These are phyloP conservation scores for Hygrocybe punicea DNA, from an alignment of 768 basidiomycete genomes.

Conservation along the genomic window DNA sequence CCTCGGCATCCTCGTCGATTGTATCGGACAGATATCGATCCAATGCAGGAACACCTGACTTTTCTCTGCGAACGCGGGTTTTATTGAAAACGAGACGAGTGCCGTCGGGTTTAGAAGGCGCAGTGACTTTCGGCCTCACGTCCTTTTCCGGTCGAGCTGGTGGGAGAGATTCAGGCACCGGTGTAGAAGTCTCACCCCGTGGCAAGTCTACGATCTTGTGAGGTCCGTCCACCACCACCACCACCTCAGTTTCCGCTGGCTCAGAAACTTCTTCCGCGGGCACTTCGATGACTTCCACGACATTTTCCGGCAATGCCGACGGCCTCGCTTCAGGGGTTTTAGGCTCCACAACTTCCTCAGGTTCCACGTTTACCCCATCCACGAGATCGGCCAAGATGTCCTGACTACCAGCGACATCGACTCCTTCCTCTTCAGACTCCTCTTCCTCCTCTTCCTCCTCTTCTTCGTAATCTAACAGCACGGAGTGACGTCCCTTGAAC, in stretches of 20 bases:
- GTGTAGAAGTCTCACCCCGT: not conserved
- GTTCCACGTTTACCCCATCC: slow-evolving; percentile 34
- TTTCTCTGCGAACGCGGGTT: slow-evolving; percentile 59
- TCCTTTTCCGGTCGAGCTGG: slow-evolving; percentile 27
- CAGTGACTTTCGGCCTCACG: slow-evolving; percentile 24
- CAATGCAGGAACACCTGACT: slow-evolving; percentile 78
- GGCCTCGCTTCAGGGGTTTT: slow-evolving; percentile 73
- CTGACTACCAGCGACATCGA: slow-evolving; percentile 18
- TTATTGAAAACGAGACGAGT: slow-evolving; percentile 18
- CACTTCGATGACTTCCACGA: slow-evolving; percentile 26
- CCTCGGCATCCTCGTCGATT: slow-evolving; percentile 46
- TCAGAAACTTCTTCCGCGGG: not conserved
- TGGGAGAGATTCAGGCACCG: not conserved
- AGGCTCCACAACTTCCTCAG: slow-evolving; percentile 51
- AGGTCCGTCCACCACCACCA: not conserved
- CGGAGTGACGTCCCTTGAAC: slow-evolving; percentile 82
- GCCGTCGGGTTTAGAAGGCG: slow-evolving; percentile 23
- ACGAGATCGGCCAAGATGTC: slow-evolving; percentile 37
- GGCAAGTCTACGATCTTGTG: not conserved
- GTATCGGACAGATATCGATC: slow-evolving; percentile 66
- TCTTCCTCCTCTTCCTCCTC: slow-evolving; percentile 49
- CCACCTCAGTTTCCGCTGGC: not conserved
- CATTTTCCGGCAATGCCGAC: slow-evolving; percentile 28
- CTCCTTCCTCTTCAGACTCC: slow-evolving; percentile 43
- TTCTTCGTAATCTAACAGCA: slow-evolving; percentile 70